Conservation (phyloP, 2,329 filamentous ascomycete genomes). For the Pestalotiopsis fici region DNA sequence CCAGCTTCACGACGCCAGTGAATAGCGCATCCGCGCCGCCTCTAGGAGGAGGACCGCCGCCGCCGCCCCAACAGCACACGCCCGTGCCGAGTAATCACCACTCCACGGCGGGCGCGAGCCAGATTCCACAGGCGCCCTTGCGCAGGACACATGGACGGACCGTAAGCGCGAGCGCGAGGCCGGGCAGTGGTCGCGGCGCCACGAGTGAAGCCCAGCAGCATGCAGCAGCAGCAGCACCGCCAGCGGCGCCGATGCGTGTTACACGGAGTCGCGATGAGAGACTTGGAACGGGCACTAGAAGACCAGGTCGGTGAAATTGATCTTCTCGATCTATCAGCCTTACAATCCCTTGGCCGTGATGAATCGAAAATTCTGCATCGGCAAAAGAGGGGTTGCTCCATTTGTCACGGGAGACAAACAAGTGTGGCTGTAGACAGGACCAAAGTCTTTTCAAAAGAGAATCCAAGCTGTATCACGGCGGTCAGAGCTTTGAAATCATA, state of each 20-base stretch:
- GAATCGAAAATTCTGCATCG: no score
- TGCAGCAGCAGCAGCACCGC: not conserved
- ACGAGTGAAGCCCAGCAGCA: not conserved
- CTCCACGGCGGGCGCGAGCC: not conserved
- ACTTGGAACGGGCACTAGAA: conserved; percentile 6
- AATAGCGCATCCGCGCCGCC: not conserved
- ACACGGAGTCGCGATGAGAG: conserved; percentile 32
- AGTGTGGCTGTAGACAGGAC: no score
- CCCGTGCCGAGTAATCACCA: not conserved
- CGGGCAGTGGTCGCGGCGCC: not conserved
- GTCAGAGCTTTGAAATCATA: no score
- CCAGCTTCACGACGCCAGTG: not conserved
- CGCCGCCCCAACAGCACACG: not conserved
- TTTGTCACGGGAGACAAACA: no score
- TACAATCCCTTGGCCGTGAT: no score
- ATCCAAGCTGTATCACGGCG: no score
- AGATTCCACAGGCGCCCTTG: conserved; percentile 6
- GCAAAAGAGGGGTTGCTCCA: no score
- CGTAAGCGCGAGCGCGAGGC: not conserved
- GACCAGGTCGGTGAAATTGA: conserved; percentile 4
- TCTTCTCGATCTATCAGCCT: not conserved
- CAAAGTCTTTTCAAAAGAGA: no score
- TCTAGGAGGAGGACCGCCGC: not conserved
- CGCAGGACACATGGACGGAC: not conserved
- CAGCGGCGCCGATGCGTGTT: conserved; percentile 21